Evolutionary conservation across 768 basidiomycete genomes (phyloP).

Genomic region (Lactarius evosmus): DNA sequence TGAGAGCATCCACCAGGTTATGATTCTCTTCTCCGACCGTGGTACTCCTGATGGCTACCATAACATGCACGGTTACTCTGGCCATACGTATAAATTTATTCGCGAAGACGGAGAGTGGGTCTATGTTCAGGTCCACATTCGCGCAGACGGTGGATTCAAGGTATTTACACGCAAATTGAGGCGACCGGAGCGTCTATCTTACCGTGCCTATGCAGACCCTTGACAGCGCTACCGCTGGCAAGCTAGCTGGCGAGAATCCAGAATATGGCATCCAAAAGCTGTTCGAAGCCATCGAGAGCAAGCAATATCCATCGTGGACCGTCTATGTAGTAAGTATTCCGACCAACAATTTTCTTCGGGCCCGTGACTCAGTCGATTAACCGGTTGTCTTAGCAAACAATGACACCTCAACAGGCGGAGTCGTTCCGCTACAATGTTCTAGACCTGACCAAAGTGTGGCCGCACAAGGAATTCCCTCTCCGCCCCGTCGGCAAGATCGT

Average conservation of each 20-base stretch:
- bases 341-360: no score
- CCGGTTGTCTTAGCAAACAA: conserved; percentile 72
- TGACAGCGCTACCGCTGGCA: conserved; percentile 59
- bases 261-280: conserved; percentile 82
- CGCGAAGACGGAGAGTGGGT: conserved; percentile 80
- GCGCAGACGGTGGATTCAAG: conserved; percentile 79
- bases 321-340: conserved; percentile 65
- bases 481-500: conserved; percentile 84
- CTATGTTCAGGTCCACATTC: conserved; percentile 85
- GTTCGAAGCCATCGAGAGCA: conserved; percentile 78
- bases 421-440: conserved; percentile 86
- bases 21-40: conserved; percentile 94
- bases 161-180: conserved; percentile 35
- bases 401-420: conserved; percentile 91
- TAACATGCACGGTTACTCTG: conserved; percentile 87
- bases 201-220: conserved; percentile 50
- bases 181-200: background rate
- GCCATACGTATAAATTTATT: conserved; percentile 87
- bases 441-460: conserved; percentile 90
- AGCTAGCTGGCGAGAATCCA: conserved; percentile 69
- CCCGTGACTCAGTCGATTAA: conserved; percentile 17
- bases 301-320: conserved; percentile 83
- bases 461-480: conserved; percentile 85
- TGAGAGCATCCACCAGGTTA: conserved; percentile 83
- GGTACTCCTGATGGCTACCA: conserved; percentile 90